Percentiles rank a stretch among this genome's conserved stretches.
Evolutionary conservation across 257 asterid species (phyloP).

Genomic region (Plantago elongata): DNA sequence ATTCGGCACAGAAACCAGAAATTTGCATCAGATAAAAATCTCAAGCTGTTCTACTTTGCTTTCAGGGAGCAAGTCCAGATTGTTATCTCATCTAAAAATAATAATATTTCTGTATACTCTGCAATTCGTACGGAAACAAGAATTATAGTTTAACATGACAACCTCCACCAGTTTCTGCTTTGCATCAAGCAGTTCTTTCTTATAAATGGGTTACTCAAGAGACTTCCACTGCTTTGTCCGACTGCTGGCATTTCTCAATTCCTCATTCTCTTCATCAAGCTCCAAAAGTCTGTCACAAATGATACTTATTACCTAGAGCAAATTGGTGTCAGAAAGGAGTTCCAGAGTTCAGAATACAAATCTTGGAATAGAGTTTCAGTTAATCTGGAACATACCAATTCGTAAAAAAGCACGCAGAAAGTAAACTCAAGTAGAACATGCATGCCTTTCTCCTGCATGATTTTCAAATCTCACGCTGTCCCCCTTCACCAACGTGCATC

Average conservation of each 20-base stretch:
- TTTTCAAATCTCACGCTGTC: slow-evolving; percentile 95
- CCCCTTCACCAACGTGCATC: slow-evolving; percentile 94
- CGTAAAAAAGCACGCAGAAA: slow-evolving; percentile 14
- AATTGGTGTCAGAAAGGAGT: no score
- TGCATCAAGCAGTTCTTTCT: slow-evolving; percentile 94
- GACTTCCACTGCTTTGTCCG: slow-evolving; percentile 88
- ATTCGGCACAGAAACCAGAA: no score
- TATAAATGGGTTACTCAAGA: slow-evolving; percentile 81
- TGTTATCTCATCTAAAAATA: no score
- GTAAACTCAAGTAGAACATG: slow-evolving; percentile 31
- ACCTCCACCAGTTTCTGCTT: slow-evolving; percentile 80
- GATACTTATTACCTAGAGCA: slow-evolving; percentile 72
- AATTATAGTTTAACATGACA: background rate
- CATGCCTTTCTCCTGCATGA: slow-evolving; percentile 99
- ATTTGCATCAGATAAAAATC: no score
- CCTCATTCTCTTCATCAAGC: slow-evolving; percentile 99
- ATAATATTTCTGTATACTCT: no score
- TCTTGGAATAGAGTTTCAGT: slow-evolving; percentile 16
- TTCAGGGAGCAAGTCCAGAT: no score
- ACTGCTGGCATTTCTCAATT: slow-evolving; percentile 84
- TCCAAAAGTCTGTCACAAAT: slow-evolving; percentile 90
- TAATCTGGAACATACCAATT: no score
- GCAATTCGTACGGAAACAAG: background rate
- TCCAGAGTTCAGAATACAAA: slow-evolving; percentile 7
- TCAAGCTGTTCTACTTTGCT: no score